Evolutionary conservation across 179 eudicot species (phyloP).

Genomic region (Beta macrorhiza): DNA sequence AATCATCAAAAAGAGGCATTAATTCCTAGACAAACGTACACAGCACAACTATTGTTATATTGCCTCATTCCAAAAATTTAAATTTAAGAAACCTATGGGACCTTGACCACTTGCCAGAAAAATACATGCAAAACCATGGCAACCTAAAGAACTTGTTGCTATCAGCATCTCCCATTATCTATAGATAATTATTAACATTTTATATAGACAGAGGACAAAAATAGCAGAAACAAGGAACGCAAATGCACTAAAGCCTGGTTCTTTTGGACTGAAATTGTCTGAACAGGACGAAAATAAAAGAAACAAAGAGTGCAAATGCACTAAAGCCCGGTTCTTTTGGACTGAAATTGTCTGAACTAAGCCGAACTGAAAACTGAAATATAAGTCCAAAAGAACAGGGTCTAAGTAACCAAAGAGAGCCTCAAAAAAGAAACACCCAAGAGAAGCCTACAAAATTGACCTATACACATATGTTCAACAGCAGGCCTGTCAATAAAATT

Average conservation of each 20-base stretch:
- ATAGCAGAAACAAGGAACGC: not conserved
- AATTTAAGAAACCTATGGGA: not conserved
- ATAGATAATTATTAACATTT: not conserved
- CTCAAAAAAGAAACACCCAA: not conserved
- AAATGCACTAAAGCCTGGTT: not conserved
- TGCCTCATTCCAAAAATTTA: not conserved
- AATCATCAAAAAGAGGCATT: no score
- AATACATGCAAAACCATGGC: not conserved
- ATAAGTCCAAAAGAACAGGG: no score
- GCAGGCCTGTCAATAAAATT: not conserved
- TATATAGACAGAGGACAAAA: not conserved
- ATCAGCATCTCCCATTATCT: not conserved
- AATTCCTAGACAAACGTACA: not conserved
- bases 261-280: no score
- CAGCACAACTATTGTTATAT: not conserved
- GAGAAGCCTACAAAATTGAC: not conserved
- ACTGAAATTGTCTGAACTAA: no score
- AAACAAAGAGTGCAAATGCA: not conserved
- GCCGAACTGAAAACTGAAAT: no score
- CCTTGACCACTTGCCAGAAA: not conserved
- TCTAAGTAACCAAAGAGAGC: not conserved
- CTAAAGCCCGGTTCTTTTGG: not conserved
- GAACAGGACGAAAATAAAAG: not conserved
- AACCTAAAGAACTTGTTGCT: not conserved
- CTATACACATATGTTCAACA: not conserved